Evolutionary conservation across 305 asterid species (phyloP), one percentile per base, ranked within the genome.

Genomic region (Stenogyne calaminthoides): DNA sequence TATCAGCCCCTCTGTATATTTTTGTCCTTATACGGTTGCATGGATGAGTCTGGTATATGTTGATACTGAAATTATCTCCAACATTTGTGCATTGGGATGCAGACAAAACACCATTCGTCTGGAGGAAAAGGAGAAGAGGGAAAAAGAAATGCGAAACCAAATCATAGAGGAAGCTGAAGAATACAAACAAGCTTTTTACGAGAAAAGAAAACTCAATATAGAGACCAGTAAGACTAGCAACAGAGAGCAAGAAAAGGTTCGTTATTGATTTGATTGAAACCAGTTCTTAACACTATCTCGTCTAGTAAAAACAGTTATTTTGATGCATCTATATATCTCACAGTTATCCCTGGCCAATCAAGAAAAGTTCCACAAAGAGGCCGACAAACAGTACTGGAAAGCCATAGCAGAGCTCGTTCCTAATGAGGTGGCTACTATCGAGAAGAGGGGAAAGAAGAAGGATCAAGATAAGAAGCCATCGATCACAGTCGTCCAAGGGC

Each of bases 391-490:
- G 70, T 92, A 92, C 69, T 92, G 99, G 99, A 95, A 95, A 81
- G 90, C 96, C 81, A 90, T 92, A 71, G 96, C 92, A 15, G 99
- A 95, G 84, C 87, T 95, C 56, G 75, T 95, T 80, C 99, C 99
- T 9, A 81, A 89, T 15, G 99, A 92, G 91, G 97, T 95, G 60
- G 81, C 93, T 56, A 86, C 56, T 64, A 89, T 95, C 68, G 97
- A 92, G 88, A 92, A 94, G 84, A 87, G 75, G 81, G 93, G 96
- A 60, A 88, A 85, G 78, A 95, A 89, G 91, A 95, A 90, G 86
- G 99, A 95, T 80, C 93, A 92, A 79, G 99, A 92, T 36, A 92
- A 88, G 88, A 92, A 88, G 82, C 96, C 98, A 72, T 88, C 97
- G 0, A 81, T 95, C 84, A 73, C 89, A 0, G 97, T 95, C 67